Base-by-base conservation (phyloP, 1,139 yeast genomes). In the Scheffersomyces illinoinensis region DNA sequence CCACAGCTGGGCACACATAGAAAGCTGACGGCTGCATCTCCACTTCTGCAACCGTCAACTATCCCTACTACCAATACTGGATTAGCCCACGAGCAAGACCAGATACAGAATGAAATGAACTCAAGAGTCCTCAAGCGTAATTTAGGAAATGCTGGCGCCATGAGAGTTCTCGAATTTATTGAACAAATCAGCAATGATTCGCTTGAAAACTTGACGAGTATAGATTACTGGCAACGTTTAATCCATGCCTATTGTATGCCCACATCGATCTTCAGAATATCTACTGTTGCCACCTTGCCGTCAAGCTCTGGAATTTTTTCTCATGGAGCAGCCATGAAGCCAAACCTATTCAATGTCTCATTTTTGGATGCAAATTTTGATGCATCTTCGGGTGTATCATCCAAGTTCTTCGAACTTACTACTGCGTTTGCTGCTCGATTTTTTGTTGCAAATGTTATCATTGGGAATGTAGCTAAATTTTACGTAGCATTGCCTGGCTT, bases 391-490 rank as follows among this genome's bases (percentile, higher is more conserved):
- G 24, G 18, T 24, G 14, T 19, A 21, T 59, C 60, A 5, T 57
- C 81, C 17, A 77, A 87, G 59, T 87, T 83, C 62, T 90, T 86
- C 70, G 93, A 88, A 60, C 80, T 92, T 39, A 84, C 87, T 12
- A 80, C 84, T 7, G 80, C 86, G 2, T 82, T 91, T 2, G 83
- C 91, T n/a, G 91, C 96, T 1, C 74, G 89, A 57, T 84, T 89
- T 61, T 82, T 88, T 63, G 81, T 81, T 54, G 78, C 89, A 0
- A 77, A 85, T 50, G 80, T 85, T 47, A 75, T 81, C 53, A 76
- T 84, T n/a, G 86, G 88, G 0, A 71, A 69, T 14, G 84, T 89
- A 3, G 73, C 78, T 5, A 77, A 85, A 54, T 82, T 89, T 59
- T 87, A 85, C 57, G 71, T 90, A 4, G 75, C 83, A 5, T 82